Percentiles rank a stretch among this genome's conserved stretches.
Conservation (phyloP, 1,284 basidiomycete genomes). For the Pseudozyma thailandica region DNA sequence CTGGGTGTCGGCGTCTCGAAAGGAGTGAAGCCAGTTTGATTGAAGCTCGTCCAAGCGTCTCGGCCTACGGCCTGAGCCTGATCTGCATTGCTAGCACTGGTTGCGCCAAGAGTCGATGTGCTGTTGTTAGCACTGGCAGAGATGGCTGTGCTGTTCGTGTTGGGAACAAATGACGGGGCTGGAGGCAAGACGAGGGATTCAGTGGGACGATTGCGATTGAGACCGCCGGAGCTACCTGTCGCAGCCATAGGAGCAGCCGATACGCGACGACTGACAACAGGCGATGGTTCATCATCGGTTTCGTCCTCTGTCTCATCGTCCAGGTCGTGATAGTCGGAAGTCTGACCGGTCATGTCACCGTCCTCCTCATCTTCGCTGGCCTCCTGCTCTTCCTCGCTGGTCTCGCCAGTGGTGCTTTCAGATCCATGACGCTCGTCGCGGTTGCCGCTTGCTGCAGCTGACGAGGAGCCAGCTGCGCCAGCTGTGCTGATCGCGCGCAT, state of each 20-base stretch:
- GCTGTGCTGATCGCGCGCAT: slow-evolving; percentile 31
- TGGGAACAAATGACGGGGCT: slow-evolving; percentile 47
- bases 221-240: slow-evolving; percentile 36
- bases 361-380: slow-evolving; percentile 46
- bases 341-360: slow-evolving; percentile 21
- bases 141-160: neutral
- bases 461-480: slow-evolving; percentile 4
- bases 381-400: slow-evolving; percentile 52
- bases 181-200: slow-evolving; percentile 50
- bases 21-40: slow-evolving; percentile 39
- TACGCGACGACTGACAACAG: slow-evolving; percentile 20
- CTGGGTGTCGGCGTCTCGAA: slow-evolving; percentile 53
- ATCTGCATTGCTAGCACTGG: neutral
- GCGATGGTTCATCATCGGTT: slow-evolving; percentile 44
- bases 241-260: slow-evolving; percentile 28
- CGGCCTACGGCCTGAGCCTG: slow-evolving; percentile 30
- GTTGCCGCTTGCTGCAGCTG: neutral
- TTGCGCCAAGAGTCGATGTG: slow-evolving; percentile 5
- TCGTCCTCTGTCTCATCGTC: slow-evolving; percentile 50
- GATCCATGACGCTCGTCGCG: slow-evolving; percentile 19
- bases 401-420: slow-evolving; percentile 20
- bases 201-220: slow-evolving; percentile 42
- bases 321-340: slow-evolving; percentile 39
- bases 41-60: slow-evolving; percentile 57
- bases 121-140: slow-evolving; percentile 1